These are phyloP conservation scores for Phaeosphaeriaceae sp. DNA, from an alignment of 2,329 filamentous ascomycete genomes.

Conservation along the genomic window DNA sequence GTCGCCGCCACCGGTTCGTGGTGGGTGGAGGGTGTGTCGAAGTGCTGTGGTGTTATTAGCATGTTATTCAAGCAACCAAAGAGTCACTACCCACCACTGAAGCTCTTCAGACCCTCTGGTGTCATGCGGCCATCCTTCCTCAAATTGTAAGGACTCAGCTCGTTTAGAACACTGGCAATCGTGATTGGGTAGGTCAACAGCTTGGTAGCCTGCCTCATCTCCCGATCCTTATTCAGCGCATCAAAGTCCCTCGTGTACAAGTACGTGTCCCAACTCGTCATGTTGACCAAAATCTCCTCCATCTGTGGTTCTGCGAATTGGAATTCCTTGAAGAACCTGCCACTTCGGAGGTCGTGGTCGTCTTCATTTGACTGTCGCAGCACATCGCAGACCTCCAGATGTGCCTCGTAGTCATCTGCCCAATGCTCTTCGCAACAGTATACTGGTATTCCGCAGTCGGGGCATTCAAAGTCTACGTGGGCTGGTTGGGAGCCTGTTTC, in stretches of 20 bases:
- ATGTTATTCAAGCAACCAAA: neutral
- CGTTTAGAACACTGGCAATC: conserved; percentile 88
- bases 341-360: conserved; percentile 91
- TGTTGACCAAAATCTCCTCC: conserved; percentile 91
- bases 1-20: conserved; percentile 75
- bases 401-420: conserved; percentile 93
- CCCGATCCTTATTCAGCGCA: conserved; percentile 88
- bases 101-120: conserved; percentile 87
- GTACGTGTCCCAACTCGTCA: conserved; percentile 99
- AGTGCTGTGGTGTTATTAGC: conserved; percentile 65
- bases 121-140: conserved; percentile 78
- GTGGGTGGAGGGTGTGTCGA: conserved; percentile 91
- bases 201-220: conserved; percentile 90
- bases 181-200: conserved; percentile 94
- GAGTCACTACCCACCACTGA: conserved; percentile 72
- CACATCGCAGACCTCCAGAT: conserved; percentile 90
- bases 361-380: conserved; percentile 95
- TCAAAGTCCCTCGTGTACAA: conserved; percentile 91
- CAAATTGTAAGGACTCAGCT: conserved; percentile 90
- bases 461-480: conserved; percentile 92
- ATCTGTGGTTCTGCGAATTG: conserved; percentile 88
- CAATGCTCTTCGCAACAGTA: conserved; percentile 96
- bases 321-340: conserved; percentile 92
- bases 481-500: conserved; percentile 70
- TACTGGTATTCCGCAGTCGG: conserved; percentile 91